phyloP scores from a whole-genome alignment of 768 basidiomycete genomes.

The Lactarius trivialis region DNA sequence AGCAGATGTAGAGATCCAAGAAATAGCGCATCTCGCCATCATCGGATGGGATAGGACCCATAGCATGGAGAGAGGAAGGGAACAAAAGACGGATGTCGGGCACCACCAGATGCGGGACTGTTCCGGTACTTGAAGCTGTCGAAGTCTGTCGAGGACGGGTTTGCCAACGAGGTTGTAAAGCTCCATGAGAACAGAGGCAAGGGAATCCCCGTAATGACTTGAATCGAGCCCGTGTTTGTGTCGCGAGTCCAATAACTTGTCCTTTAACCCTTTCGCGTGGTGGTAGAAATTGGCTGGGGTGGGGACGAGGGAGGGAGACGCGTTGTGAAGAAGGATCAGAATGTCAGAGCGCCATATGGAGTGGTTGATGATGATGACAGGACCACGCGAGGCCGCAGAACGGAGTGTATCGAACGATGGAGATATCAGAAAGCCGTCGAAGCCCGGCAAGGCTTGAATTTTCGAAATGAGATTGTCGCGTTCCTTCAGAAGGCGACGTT shows the following conservation, averaged over 20 bases:
- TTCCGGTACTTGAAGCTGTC: not conserved
- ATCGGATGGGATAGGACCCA: not conserved
- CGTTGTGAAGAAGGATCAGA: not conserved
- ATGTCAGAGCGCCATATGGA: not conserved
- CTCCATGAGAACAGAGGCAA: not conserved
- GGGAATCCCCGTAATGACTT: not conserved
- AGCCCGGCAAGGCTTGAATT: not conserved
- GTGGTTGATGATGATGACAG: not conserved
- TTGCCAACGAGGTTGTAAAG: not conserved
- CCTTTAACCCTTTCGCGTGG: not conserved
- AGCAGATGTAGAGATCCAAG: not conserved
- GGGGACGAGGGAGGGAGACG: not conserved
- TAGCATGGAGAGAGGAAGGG: not conserved
- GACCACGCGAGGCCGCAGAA: not conserved
- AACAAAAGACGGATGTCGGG: not conserved
- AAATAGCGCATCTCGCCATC: not conserved
- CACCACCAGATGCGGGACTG: not conserved
- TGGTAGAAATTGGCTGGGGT: not conserved
- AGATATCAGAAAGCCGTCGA: not conserved
- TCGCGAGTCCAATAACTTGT: not conserved
- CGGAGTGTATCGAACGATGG: not conserved
- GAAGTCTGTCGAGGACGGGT: not conserved
- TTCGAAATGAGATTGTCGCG: not conserved
- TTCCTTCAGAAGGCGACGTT: not conserved
- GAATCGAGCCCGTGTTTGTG: not conserved